These are phyloP conservation scores for Sporothrix protearum DNA, from an alignment of 2,329 filamentous ascomycete species.

Conservation along the genomic window DNA sequence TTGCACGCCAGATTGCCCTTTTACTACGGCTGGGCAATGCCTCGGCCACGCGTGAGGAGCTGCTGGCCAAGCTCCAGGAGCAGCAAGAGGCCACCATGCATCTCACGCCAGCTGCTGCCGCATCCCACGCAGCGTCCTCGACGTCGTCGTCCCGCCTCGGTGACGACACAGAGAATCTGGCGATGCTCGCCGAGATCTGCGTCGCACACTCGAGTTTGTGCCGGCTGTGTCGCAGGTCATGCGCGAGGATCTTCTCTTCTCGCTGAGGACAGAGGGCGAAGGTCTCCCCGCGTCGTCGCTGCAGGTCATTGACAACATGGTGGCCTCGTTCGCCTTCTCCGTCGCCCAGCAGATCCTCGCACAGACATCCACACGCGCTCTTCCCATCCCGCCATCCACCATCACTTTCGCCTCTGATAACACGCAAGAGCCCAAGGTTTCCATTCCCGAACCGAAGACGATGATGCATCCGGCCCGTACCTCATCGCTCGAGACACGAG, in stretches of 20 bases:
- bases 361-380: constrained; percentile 66
- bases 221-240: constrained; percentile 75
- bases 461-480: constrained; percentile 66
- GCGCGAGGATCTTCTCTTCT: constrained; percentile 69
- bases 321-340: constrained; percentile 74
- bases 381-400: constrained; percentile 62
- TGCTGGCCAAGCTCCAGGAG: constrained; percentile 59
- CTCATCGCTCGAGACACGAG: constrained; percentile 55
- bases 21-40: constrained; percentile 79
- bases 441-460: constrained; percentile 65
- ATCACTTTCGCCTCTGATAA: constrained; percentile 41
- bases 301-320: constrained; percentile 66
- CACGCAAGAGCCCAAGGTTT: constrained; percentile 56
- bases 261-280: constrained; percentile 42
- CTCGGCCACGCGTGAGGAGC: constrained; percentile 58
- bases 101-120: constrained; percentile 36
- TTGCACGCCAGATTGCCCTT: constrained; percentile 79
- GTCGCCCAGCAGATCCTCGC: constrained; percentile 72
- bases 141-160: constrained; percentile 47
- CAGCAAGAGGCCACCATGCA: constrained; percentile 56
- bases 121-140: constrained; percentile 33
- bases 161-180: constrained; percentile 69
- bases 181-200: constrained; percentile 83
- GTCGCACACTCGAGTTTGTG: constrained; percentile 78
- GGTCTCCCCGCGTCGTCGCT: constrained; percentile 36